Base-by-base conservation (phyloP, 495 filamentous ascomycete genomes). In the Neurospora africana region DNA sequence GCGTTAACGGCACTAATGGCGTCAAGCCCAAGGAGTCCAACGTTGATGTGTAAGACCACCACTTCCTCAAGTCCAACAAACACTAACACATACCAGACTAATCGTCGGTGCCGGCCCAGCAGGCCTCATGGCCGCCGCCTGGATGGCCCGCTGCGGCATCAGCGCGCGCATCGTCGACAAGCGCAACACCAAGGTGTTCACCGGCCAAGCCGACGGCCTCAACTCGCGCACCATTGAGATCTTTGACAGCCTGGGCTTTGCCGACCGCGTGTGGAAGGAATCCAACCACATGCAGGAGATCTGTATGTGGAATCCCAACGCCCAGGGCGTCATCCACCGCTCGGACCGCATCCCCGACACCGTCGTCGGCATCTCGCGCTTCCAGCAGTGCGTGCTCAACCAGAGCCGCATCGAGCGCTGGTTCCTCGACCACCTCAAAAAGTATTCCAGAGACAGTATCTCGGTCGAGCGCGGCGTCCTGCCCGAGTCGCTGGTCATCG, bases 61-160 rank as follows among this genome's bases (percentile, higher is more conserved):
- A 23, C 37, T 40, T 40, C 1, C 36, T 10, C 10, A 2, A 38
- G 9, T 23, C 27, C 67, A 61, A 37, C 65, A 27, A 0, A 43
- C 40, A 58, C 41, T 44, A 27, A 58, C 21, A 13, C 44, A 15
- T 39, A 13, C 2, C 70, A 73, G 73, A 71, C 81, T 92, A 68
- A 88, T 91, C 65, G 79, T 91, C 40, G 90, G 90, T 39, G 89
- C 89, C n/a, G 89, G 90, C 19, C 90, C 90, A 1, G 85, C 89
- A 2, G 89, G 86, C 27, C 83, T 92, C 10, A 90, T 90, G 85
- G 84, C 85, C 35, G 88, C 90, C 1, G 82, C 85, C 53, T 91
- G 89, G 86, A 85, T 91, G 78, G 84, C 89, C 15, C 84, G 84
- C 58, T 88, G 82, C 72, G 88, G 88, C 5, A 82, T 91, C 69